These are phyloP conservation scores for Dactylellina haptotyla DNA, from an alignment of 2,329 filamentous ascomycete species.

Conservation along the genomic window DNA sequence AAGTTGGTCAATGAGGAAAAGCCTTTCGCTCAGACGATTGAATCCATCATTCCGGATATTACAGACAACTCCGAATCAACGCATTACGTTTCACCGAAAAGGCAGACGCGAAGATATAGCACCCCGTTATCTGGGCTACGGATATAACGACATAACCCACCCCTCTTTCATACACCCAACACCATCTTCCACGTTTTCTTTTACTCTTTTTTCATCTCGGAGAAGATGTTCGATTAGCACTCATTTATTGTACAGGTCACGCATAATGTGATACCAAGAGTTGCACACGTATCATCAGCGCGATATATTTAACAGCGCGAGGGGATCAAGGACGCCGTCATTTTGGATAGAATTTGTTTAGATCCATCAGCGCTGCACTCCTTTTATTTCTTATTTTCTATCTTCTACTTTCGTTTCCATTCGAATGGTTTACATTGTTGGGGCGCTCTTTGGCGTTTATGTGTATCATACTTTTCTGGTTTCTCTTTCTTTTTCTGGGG, in stretches of 20 bases:
- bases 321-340: no score
- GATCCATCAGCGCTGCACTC: conserved; percentile 2
- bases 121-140: conserved; percentile 27
- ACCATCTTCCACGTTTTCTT: no score
- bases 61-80: conserved; percentile 8
- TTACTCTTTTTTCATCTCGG: neutral
- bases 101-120: conserved; percentile 10
- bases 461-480: conserved; percentile 19
- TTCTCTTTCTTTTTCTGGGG: neutral
- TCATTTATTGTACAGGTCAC: conserved; percentile 8
- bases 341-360: neutral
- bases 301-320: neutral
- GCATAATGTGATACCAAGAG: neutral
- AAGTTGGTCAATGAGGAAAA: conserved; percentile 11
- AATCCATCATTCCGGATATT: conserved; percentile 12
- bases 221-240: neutral
- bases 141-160: neutral
- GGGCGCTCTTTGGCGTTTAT: conserved; percentile 1
- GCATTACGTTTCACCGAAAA: conserved; percentile 2
- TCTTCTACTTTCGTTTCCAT: conserved; percentile 1
- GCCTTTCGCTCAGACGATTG: conserved; percentile 1
- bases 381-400: neutral
- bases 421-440: neutral
- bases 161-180: neutral
- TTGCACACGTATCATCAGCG: neutral